Evolutionary conservation across 805 yeast species (phyloP).

Genomic region (Kodamaea neixiangensis): DNA sequence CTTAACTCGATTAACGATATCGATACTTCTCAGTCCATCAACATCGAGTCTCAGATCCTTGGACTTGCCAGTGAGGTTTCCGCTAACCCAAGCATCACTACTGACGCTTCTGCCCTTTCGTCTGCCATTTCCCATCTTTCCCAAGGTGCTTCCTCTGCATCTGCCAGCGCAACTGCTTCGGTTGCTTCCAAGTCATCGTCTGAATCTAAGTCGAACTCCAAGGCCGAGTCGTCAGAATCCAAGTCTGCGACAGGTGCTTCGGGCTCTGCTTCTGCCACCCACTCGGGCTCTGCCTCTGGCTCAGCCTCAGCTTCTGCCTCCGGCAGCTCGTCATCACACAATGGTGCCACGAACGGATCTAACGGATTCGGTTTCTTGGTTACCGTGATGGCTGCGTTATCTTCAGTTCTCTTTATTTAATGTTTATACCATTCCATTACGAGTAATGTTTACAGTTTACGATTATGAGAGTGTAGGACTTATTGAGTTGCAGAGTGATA

Average conservation of each 20-base stretch:
- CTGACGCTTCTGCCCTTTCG: background rate
- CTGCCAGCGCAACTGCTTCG: background rate
- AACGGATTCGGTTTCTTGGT: background rate
- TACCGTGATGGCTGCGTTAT: slow-evolving; percentile 5
- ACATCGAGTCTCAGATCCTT: background rate
- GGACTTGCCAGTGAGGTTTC: background rate
- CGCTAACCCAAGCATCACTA: background rate
- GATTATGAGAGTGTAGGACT: background rate
- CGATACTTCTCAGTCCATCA: background rate
- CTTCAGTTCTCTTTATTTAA: slow-evolving; percentile 8
- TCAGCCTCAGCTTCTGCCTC: slow-evolving; percentile 1
- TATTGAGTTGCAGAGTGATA: too few relatives aligned
- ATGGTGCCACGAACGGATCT: slow-evolving; percentile 1
- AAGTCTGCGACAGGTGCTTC: too few relatives aligned
- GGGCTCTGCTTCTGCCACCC: slow-evolving; percentile 5
- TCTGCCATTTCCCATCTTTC: background rate
- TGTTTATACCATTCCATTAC: background rate
- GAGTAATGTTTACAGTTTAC: background rate
- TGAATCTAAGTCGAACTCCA: background rate
- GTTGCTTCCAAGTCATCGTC: background rate
- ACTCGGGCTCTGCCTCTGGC: slow-evolving; percentile 8
- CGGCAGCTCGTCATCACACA: slow-evolving; percentile 1
- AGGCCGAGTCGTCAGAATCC: background rate
- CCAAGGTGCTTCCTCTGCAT: background rate
- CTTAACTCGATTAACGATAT: background rate